Base-by-base conservation (phyloP, 805 yeast species). In the Metschnikowia cerradonensis region DNA sequence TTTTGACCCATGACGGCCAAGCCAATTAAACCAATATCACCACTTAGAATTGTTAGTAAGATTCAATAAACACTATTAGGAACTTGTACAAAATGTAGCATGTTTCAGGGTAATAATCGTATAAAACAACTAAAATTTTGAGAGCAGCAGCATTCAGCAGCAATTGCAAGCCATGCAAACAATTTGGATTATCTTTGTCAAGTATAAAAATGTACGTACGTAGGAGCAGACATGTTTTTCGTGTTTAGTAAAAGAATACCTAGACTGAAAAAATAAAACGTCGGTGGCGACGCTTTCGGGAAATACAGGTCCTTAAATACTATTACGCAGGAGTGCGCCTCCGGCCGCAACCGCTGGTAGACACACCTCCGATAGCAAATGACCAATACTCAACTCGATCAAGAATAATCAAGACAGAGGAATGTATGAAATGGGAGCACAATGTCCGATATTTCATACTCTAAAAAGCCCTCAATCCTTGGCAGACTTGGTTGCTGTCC, bases 1-100 rank as follows among this genome's bases (percentile, higher is more conserved):
- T 92, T 92, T 81, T 88, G 96, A 76, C 99, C 99, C 99, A 92
- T 92, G 63, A 92, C 99, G 86, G 99, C 99, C 82, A 92, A 83
- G 72, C 99, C 99, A 69, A 94, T 91, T 73, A 92, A 88, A 76
- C 97, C 99, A 74, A 92, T 84, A 85, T 92, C 99, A 81, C 92
- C 94, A 71, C 88, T 83, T 4, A 41, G 36, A 34, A 20, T 47
- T 54, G 67, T 63, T 67, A 67, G 68, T 63, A 39, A 23, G 19
- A 31, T 14, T 22, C 17, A 6, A 6, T 19, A 6, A 19, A 13
- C 13, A 19, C 13, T 8, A 10, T 17, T 11, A 15, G 20, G 23
- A n/a, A 37, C 26, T 35, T 35, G 20, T 19, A 37, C 40, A 37
- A 37, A 17, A 13, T 14, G 20, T 6, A 37, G 13, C 23, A 13